Evolutionary conservation across 306 rosid genomes (phyloP).

Genomic region (Vigna unguiculata): DNA sequence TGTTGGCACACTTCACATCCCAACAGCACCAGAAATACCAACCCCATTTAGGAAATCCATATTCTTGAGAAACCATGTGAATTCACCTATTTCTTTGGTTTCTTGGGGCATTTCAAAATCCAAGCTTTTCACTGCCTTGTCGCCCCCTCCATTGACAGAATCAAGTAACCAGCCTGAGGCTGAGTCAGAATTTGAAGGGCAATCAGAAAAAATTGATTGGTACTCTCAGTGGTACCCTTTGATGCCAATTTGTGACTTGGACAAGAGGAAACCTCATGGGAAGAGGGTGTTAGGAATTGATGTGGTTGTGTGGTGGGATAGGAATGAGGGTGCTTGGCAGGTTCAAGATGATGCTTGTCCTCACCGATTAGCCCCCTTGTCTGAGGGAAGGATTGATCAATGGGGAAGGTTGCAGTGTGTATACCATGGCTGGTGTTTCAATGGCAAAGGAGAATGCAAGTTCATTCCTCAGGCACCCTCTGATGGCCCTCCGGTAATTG

Average conservation of each 20-base stretch:
- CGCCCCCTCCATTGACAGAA: constrained; percentile 65
- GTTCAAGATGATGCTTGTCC: constrained; percentile 93
- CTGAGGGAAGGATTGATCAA: constrained; percentile 94
- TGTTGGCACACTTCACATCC: constrained; percentile 52
- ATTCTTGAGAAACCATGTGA: constrained; percentile 40
- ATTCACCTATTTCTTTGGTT: constrained; percentile 41
- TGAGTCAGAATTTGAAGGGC: constrained; percentile 40
- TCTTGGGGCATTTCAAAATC: constrained; percentile 42
- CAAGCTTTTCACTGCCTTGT: constrained; percentile 60
- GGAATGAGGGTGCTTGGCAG: constrained; percentile 79
- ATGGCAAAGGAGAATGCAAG: constrained; percentile 87
- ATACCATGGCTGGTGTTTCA: constrained; percentile 96
- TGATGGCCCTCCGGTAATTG: constrained; percentile 81
- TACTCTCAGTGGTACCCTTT: constrained; percentile 88
- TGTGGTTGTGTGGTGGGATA: constrained; percentile 98
- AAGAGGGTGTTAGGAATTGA: constrained; percentile 84
- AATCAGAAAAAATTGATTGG: constrained; percentile 74
- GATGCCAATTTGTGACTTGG: constrained; percentile 88
- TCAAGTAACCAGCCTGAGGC: constrained; percentile 46
- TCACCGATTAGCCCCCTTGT: constrained; percentile 90
- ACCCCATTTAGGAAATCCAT: constrained; percentile 46
- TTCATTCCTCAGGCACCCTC: constrained; percentile 88
- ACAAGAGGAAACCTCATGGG: constrained; percentile 79
- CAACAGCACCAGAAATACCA: constrained; percentile 31
- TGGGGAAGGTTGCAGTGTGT: constrained; percentile 97